Conservation (phyloP, 2,329 filamentous ascomycete genomes). For the Graphilbum sp. region DNA sequence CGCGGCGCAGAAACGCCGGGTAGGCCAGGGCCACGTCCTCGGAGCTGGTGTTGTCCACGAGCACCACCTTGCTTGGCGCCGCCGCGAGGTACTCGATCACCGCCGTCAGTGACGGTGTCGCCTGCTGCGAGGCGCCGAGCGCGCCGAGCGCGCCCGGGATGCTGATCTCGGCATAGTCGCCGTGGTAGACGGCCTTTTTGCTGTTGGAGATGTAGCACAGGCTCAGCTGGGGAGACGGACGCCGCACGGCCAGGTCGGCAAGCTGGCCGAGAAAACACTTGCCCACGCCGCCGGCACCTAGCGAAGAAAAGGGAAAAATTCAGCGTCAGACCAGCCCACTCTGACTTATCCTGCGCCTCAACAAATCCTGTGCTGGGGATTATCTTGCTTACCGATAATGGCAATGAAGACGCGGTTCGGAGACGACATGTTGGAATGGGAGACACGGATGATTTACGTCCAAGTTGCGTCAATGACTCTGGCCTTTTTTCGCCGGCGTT, state of each 20-base stretch:
- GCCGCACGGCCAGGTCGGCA: conserved; percentile 45
- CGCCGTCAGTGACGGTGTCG: conserved; percentile 50
- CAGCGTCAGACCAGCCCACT: background rate
- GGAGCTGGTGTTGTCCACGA: conserved; percentile 93
- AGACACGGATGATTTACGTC: no score
- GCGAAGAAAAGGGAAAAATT: background rate
- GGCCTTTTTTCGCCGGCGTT: no score
- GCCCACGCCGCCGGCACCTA: conserved; percentile 84
- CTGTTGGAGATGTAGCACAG: conserved; percentile 78
- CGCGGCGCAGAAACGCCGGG: conserved; percentile 61
- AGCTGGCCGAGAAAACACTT: conserved; percentile 82
- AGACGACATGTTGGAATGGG: background rate
- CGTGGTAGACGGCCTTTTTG: conserved; percentile 62
- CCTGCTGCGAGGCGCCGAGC: conserved; percentile 45
- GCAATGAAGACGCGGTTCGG: background rate
- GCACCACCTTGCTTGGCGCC: conserved; percentile 61
- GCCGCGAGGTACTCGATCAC: conserved; percentile 62
- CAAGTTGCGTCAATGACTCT: no score
- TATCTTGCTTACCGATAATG: background rate
- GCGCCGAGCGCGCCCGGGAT: conserved; percentile 28
- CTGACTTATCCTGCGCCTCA: no score
- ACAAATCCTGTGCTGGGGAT: background rate
- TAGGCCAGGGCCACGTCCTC: conserved; percentile 73
- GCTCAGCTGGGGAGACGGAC: conserved; percentile 51
- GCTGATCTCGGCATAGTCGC: conserved; percentile 50